phyloP scores from a whole-genome alignment of 371 early-diverging fungal species.

The Mortierella sp. region DNA sequence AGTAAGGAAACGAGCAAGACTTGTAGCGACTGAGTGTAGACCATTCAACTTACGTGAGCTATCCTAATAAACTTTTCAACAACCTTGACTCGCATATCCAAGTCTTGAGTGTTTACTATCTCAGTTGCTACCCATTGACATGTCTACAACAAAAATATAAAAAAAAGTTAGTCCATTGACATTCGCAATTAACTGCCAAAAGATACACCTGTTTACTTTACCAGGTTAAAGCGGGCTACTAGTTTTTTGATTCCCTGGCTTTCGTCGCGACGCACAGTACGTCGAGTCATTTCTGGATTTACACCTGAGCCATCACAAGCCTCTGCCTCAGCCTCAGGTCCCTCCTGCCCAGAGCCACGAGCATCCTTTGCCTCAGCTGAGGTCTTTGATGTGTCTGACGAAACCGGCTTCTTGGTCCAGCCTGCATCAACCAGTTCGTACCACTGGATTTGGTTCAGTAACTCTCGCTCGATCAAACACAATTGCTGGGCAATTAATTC shows the following conservation, averaged over 20 bases:
- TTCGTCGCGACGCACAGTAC: conserved; percentile 4
- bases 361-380: not conserved
- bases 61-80: conserved; percentile 82
- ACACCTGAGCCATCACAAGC: not conserved
- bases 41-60: conserved; percentile 65
- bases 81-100: conserved; percentile 71
- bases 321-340: not conserved
- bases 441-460: conserved; percentile 69
- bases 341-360: not conserved
- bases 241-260: conserved; percentile 40
- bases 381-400: not conserved
- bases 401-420: conserved; percentile 60
- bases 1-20: not conserved
- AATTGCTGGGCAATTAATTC: conserved; percentile 72
- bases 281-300: not conserved
- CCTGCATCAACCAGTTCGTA: conserved; percentile 72
- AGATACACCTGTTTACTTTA: conserved; percentile 23
- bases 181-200: not conserved
- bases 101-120: conserved; percentile 65
- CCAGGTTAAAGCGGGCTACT: conserved; percentile 76
- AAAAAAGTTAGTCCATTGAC: too few species aligned
- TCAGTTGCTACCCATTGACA: conserved; percentile 83
- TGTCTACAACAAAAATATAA: conserved; percentile 31
- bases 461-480: conserved; percentile 70
- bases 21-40: not conserved